These are phyloP conservation scores for Pythium insidiosum DNA, from an alignment of 352 stramenopile genomes.

Conservation along the genomic window DNA sequence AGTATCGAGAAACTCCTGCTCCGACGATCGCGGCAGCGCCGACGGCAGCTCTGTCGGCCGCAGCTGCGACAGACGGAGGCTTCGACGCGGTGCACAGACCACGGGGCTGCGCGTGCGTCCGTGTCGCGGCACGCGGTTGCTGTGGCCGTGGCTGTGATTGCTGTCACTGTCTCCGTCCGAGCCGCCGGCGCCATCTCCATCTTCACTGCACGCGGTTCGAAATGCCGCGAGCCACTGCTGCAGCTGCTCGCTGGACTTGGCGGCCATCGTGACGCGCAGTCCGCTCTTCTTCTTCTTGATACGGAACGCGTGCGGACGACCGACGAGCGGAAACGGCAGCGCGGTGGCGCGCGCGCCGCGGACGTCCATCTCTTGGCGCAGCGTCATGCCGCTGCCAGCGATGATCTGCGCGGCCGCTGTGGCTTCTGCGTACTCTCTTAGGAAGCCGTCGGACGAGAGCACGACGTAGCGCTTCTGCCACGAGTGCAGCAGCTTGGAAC, in stretches of 20 bases:
- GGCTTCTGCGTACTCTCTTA: constrained; percentile 42
- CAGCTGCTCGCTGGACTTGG: constrained; percentile 36
- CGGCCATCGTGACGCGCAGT: constrained; percentile 32
- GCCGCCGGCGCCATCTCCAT: constrained; percentile 1
- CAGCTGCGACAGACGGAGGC: not conserved
- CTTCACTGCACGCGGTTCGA: constrained; percentile 11
- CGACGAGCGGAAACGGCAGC: constrained; percentile 40
- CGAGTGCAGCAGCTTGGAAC: constrained; percentile 44
- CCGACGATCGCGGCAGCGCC: constrained; percentile 11
- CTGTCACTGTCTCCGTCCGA: too few relatives aligned
- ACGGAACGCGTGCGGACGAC: constrained; percentile 49
- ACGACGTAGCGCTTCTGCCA: constrained; percentile 74
- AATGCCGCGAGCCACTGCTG: constrained; percentile 37
- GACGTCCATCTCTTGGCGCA: constrained; percentile 35
- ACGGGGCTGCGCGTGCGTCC: too few relatives aligned
- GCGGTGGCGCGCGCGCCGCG: constrained; percentile 23
- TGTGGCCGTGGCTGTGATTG: too few relatives aligned
- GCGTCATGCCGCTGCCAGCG: constrained; percentile 34
- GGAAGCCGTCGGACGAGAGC: constrained; percentile 27
- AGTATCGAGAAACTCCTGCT: constrained; percentile 16
- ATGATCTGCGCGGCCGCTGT: constrained; percentile 7
- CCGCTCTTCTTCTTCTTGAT: constrained; percentile 18
- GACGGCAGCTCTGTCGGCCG: constrained; percentile 6
- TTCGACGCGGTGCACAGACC: too few relatives aligned
- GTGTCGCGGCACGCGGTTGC: too few relatives aligned